Conservation (phyloP, 371 early-diverging fungal genomes). For the Mucor indicus region DNA sequence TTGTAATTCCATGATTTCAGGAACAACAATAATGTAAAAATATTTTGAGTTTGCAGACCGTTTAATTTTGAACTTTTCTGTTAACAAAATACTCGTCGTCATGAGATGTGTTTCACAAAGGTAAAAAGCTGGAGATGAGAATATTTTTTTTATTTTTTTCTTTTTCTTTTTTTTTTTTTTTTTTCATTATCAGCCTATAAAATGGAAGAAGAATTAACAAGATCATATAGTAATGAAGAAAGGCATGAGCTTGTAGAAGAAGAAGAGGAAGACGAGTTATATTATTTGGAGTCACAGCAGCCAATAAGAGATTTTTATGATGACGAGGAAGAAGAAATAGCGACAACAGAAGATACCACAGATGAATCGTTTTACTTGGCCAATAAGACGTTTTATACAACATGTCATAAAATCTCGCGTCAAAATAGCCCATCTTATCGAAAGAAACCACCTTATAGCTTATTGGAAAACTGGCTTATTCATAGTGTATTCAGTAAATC, state of each 20-base stretch:
- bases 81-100: background rate
- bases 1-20: too few species aligned
- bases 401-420: slow-evolving; percentile 47
- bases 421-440: slow-evolving; percentile 44
- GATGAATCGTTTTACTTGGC: slow-evolving; percentile 34
- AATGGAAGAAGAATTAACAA: background rate
- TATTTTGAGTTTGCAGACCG: too few species aligned
- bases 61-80: too few species aligned
- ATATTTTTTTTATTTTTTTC: background rate
- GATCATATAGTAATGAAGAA: slow-evolving; percentile 2
- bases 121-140: too few species aligned
- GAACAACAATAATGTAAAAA: too few species aligned
- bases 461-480: slow-evolving; percentile 44
- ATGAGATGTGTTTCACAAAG: slow-evolving; percentile 4
- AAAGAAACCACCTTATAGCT: slow-evolving; percentile 34
- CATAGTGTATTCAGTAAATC: slow-evolving; percentile 51
- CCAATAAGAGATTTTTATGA: background rate
- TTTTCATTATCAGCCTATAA: background rate
- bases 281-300: too few species aligned
- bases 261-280: background rate
- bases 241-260: background rate
- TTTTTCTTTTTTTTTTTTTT: background rate
- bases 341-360: background rate
- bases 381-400: slow-evolving; percentile 42
- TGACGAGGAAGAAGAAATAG: background rate